Conservation (phyloP, 2,329 filamentous ascomycete genomes). For the Xylaria polymorpha region DNA sequence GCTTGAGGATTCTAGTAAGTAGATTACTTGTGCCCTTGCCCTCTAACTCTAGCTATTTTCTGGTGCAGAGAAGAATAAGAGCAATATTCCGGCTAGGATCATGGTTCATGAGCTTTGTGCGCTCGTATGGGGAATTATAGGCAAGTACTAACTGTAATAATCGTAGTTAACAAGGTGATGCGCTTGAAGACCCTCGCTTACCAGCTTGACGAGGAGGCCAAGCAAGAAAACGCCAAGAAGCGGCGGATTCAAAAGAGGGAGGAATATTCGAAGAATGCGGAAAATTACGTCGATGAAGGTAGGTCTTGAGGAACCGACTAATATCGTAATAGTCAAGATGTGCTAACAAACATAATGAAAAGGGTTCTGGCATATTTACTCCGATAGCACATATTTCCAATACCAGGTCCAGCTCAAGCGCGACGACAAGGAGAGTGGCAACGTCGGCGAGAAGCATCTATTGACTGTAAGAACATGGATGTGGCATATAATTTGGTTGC, state of each 20-base stretch:
- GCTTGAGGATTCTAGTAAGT: conserved; percentile 60
- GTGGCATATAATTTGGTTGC: background rate
- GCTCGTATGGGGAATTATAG: background rate
- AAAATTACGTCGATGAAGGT: conserved; percentile 26
- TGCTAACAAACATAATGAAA: conserved; percentile 12
- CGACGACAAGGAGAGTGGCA: conserved; percentile 56
- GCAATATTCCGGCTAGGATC: background rate
- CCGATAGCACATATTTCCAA: conserved; percentile 69
- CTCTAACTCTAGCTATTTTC: background rate
- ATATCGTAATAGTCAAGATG: background rate
- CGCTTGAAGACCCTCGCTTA: conserved; percentile 55
- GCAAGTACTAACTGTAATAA: background rate
- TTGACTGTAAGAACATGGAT: conserved; percentile 63
- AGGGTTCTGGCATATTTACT: conserved; percentile 64
- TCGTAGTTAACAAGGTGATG: conserved; percentile 41
- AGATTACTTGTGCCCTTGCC: background rate
- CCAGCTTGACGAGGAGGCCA: conserved; percentile 51
- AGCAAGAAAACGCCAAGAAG: conserved; percentile 47
- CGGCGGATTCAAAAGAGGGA: conserved; percentile 40
- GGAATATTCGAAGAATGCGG: background rate
- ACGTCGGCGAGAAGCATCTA: conserved; percentile 67
- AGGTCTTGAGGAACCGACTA: background rate
- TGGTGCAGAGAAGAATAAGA: background rate
- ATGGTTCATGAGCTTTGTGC: background rate
- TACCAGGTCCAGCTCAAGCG: conserved; percentile 73